Conservation (phyloP, 805 yeast genomes). For the Metschnikowia drakensbergensis region DNA sequence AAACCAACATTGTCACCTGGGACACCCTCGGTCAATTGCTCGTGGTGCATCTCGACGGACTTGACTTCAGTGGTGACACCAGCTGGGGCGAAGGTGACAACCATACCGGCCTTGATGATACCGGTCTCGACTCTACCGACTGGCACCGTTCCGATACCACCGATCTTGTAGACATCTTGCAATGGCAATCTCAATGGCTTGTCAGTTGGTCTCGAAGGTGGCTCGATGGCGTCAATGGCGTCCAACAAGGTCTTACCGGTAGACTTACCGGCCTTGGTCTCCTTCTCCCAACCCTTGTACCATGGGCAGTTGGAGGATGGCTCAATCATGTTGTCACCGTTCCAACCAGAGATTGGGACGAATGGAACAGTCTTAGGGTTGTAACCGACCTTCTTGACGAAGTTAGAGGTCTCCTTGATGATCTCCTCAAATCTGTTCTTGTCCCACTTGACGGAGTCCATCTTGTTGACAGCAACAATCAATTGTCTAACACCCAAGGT, state of each 20-base stretch:
- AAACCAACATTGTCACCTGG: conserved; percentile 92
- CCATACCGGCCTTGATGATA: conserved; percentile 87
- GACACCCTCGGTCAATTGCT: conserved; percentile 68
- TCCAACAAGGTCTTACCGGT: conserved; percentile 81
- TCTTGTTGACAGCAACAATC: conserved; percentile 90
- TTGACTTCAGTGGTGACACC: conserved; percentile 87
- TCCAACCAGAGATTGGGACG: conserved; percentile 84
- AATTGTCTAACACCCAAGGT: conserved; percentile 85
- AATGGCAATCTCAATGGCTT: conserved; percentile 87
- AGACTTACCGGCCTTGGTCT: conserved; percentile 63
- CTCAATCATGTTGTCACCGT: conserved; percentile 93
- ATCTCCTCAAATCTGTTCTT: conserved; percentile 78
- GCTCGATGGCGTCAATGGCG: conserved; percentile 81
- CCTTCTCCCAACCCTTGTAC: conserved; percentile 84
- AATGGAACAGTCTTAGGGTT: conserved; percentile 77
- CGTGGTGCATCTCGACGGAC: conserved; percentile 88
- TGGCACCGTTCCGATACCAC: conserved; percentile 90
- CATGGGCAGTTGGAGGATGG: conserved; percentile 77
- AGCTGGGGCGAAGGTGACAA: conserved; percentile 85
- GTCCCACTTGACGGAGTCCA: conserved; percentile 90
- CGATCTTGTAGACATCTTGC: conserved; percentile 90
- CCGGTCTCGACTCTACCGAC: conserved; percentile 95
- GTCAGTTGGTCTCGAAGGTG: conserved; percentile 76
- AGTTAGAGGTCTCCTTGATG: conserved; percentile 70
- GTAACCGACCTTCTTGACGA: conserved; percentile 84